Percentiles rank a stretch among this genome's conserved stretches.
phyloP scores from a whole-genome alignment of 75 land plant genomes.

The Isoetes taiwanensis region DNA sequence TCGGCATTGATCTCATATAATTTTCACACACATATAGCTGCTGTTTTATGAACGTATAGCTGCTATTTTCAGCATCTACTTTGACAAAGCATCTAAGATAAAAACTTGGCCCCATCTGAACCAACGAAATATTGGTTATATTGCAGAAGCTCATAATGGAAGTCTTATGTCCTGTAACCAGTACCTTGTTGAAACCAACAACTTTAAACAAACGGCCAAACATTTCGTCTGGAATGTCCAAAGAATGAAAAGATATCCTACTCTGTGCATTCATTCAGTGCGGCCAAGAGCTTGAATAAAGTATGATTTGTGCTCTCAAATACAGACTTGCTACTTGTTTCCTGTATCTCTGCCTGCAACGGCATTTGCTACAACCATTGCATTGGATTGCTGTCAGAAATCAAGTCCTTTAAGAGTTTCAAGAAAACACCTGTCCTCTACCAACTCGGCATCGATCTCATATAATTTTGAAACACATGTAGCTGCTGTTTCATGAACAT shows the following conservation, averaged over 20 bases:
- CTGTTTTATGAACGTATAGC: constrained; percentile 1
- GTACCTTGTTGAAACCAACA: too few relatives aligned
- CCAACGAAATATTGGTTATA: too few relatives aligned
- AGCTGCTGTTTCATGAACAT: constrained; percentile 1
- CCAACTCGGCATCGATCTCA: constrained; percentile 4
- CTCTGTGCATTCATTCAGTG: constrained; percentile 6
- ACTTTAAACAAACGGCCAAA: too few relatives aligned
- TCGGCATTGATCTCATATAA: constrained; percentile 3
- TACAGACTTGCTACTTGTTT: background rate
- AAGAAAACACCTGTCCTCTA: constrained; percentile 1
- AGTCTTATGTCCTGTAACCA: too few relatives aligned
- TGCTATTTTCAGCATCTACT: too few relatives aligned
- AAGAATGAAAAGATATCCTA: too few relatives aligned
- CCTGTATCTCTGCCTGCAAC: background rate
- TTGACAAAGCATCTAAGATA: too few relatives aligned
- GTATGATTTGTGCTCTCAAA: constrained; percentile 8
- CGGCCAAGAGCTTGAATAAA: constrained; percentile 1
- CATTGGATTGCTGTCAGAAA: constrained; percentile 8
- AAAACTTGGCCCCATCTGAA: too few relatives aligned
- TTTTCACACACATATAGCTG: background rate
- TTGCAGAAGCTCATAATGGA: too few relatives aligned
- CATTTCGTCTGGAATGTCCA: too few relatives aligned
- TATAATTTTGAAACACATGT: background rate
- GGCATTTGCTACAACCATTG: constrained; percentile 5
- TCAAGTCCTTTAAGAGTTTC: constrained; percentile 1